Evolutionary conservation across 495 filamentous ascomycete genomes (phyloP), one percentile per base, ranked within the genome.

Genomic region (Penicillium paxilli): DNA sequence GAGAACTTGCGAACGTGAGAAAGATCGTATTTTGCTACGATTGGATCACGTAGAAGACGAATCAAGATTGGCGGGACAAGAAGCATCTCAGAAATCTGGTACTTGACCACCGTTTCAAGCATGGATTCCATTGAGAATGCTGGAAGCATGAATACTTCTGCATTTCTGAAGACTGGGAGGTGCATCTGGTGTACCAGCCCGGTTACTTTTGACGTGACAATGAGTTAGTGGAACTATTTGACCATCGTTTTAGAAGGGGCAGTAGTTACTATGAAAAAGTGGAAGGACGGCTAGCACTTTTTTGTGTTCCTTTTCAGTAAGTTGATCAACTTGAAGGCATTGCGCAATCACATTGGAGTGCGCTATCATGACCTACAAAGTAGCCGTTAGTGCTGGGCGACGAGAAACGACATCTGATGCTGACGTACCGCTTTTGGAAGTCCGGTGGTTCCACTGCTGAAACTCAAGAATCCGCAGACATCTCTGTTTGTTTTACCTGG

Each of bases 21-120:
- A 14, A 87, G 74, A 60, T 85, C 82, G 57, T 87, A 89, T 14
- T 76, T 64, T n/a, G 80, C 67, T 4, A 89, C 85, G 20, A 80
- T 72, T 2, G 83, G 79, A 52, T 88, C 84, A 19, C 83, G 79
- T 12, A 87, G 80, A 38, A 89, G 70, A 9, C 86, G 79, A 52
- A 90, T 87, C 5, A 88, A 69, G 51, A 89, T 86, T 0, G 87
- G 87, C 6, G 87, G 86, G 4, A 89, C 87, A 54, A 87, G 75
- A 35, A 87, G 78, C 42, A 88, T 58, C 51, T 89, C 85, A 0
- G 58, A 66, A 48, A 89, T 74, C 44, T 78, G 58, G 58, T 82
- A 79, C 46, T 80, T 63, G 30, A 69, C 68, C 10, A 84, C 71
- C 0, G 80, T 78, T 19, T 69, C 55, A 14, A 87, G 77, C 75